Base-by-base conservation (phyloP, 495 filamentous ascomycete genomes). In the Recurvomyces mirabilis region DNA sequence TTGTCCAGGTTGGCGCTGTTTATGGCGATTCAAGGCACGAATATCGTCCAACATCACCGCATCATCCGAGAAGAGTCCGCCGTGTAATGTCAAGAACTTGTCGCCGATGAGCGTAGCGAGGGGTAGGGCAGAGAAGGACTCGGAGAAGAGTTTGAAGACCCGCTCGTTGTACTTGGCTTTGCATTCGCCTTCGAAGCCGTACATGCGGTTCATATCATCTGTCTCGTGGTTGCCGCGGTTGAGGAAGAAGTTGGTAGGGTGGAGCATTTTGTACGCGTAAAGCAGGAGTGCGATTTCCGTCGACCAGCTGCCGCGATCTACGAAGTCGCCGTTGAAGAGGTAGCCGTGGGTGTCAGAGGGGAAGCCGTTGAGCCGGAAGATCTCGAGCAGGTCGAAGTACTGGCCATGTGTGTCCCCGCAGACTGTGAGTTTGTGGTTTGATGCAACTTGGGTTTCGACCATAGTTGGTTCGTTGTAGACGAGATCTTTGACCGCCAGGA, bases 221-320 rank as follows among this genome's bases (percentile, higher is more conserved):
- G 91, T 96, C 66, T 99, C 91, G 68, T 99, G 91, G 65, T 99
- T 99, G 49, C 91, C 91, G 38, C 91, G 80, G 72, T 99, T 99
- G 47, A 99, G 69, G 78, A 93, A 99, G 66, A 99, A 84, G 29
- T 69, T 73, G 28, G 78, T 73, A 0, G 93, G 91, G 41, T 79
- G 79, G 52, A 99, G 64, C 87, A 85, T 93, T 67, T 99, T 99
- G 72, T 94, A 91, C 25, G 89, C 83, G 58, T 94, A 99, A 19
- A 99, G 74, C 21, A 94, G 73, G 19, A 99, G 70, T 10, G 86
- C 91, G 54, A 99, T 87, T 60, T 99, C 91, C 7, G 82, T 89
- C 13, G 89, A 95, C 91, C 91, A 99, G 26, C 84, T 93, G 15
- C 91, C 91, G 61, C 91, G 78, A 60, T 99, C 91, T 19, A 99